phyloP scores from a whole-genome alignment of 441 rosid genomes.

The Brassica hybrid region DNA sequence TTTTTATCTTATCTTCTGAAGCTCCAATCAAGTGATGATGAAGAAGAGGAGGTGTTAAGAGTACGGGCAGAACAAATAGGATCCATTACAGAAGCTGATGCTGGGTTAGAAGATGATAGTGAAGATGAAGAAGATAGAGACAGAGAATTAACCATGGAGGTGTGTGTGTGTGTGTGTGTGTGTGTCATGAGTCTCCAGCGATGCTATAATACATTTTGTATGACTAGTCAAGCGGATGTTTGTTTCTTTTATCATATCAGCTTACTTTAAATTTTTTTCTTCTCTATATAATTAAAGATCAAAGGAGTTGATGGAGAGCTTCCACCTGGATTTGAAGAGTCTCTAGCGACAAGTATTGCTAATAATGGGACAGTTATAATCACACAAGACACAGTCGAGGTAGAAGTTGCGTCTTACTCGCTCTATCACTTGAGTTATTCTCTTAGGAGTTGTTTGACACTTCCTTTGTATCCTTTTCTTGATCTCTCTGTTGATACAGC shows the following conservation, averaged over 20 bases:
- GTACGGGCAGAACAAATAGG: slow-evolving; percentile 53
- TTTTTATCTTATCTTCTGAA: too few species aligned
- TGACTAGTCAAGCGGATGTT: neutral
- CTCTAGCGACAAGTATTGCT: slow-evolving; percentile 45
- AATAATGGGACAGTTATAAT: slow-evolving; percentile 32
- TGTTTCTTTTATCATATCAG: slow-evolving; percentile 9
- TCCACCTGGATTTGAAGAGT: slow-evolving; percentile 66
- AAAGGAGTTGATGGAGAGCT: slow-evolving; percentile 70
- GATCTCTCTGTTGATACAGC: slow-evolving; percentile 23
- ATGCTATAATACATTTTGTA: slow-evolving; percentile 7
- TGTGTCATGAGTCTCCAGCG: neutral
- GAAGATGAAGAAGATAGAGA: slow-evolving; percentile 49
- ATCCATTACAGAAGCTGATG: slow-evolving; percentile 65
- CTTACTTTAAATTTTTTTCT: neutral
- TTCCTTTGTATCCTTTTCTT: slow-evolving; percentile 11
- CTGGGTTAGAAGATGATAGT: slow-evolving; percentile 63
- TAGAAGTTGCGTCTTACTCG: slow-evolving; percentile 15
- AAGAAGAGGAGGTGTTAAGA: slow-evolving; percentile 67
- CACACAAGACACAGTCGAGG: slow-evolving; percentile 23
- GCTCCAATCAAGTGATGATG: too few species aligned
- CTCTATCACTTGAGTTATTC: neutral
- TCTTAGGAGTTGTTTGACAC: slow-evolving; percentile 24
- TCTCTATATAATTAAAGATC: slow-evolving; percentile 41
- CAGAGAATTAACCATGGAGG: slow-evolving; percentile 71
- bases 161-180: slow-evolving; percentile 17